Evolutionary conservation across 768 basidiomycete genomes (phyloP).

Genomic region (Macrolepiota albuminosa): DNA sequence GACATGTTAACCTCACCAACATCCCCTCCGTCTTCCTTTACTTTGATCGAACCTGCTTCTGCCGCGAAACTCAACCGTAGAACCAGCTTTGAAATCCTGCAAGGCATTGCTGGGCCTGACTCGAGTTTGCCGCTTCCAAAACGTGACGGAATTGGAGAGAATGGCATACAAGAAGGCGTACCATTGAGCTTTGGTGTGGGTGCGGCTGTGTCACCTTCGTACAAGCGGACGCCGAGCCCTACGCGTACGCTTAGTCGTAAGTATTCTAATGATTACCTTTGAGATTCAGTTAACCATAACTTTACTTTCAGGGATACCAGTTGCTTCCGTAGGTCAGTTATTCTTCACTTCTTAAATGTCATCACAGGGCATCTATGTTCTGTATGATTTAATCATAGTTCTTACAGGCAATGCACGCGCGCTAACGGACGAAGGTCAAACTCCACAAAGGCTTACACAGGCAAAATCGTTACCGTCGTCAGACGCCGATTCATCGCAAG

Average conservation of each 20-base stretch:
- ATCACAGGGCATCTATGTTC: conserved; percentile 19
- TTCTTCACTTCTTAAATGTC: conserved; percentile 9
- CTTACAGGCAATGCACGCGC: conserved; percentile 75
- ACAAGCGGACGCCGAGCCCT: conserved; percentile 63
- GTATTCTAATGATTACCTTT: conserved; percentile 27
- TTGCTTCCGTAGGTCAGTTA: conserved; percentile 70
- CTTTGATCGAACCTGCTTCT: conserved; percentile 25
- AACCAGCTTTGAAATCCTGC: conserved; percentile 69
- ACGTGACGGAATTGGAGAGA: conserved; percentile 44
- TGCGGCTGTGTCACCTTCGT: conserved; percentile 29
- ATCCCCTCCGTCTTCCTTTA: conserved; percentile 27
- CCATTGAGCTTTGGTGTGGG: conserved; percentile 50
- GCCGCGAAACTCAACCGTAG: conserved; percentile 51
- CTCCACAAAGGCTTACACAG: conserved; percentile 27
- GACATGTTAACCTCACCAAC: conserved; percentile 28
- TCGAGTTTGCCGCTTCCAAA: conserved; percentile 68
- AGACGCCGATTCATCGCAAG: conserved; percentile 30
- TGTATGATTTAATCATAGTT: conserved; percentile 20
- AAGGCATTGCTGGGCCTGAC: conserved; percentile 69
- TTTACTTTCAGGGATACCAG: conserved; percentile 57
- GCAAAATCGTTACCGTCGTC: conserved; percentile 25
- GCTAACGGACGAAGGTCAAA: conserved; percentile 68
- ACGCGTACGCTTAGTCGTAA: conserved; percentile 76
- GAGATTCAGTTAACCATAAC: conserved; percentile 17
- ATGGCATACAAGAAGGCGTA: conserved; percentile 69